Conservation (phyloP, 139 green algal genomes). For the Penium margaritaceum region DNA sequence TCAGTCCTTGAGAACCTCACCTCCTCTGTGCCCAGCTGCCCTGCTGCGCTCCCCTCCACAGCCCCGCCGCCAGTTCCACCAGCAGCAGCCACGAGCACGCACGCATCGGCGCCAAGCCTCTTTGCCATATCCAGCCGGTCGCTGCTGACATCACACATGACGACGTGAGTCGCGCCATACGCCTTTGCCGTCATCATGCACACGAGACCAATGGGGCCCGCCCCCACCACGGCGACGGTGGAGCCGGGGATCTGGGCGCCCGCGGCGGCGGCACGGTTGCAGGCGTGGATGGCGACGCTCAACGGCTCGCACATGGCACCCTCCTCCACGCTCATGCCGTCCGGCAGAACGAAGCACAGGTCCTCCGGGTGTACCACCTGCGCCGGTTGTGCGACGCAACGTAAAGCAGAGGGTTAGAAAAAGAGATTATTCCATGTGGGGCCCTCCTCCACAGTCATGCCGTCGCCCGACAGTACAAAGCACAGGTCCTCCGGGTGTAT, state of each 20-base stretch:
- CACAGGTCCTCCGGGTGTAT: slow-evolving; percentile 55
- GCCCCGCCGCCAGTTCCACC: too few relatives aligned
- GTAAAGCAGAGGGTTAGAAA: too few relatives aligned
- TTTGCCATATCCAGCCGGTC: slow-evolving; percentile 6
- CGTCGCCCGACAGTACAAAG: too few relatives aligned
- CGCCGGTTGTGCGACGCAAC: too few relatives aligned
- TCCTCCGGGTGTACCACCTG: slow-evolving; percentile 48
- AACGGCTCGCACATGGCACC: slow-evolving; percentile 63
- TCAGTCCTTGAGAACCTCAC: too few relatives aligned
- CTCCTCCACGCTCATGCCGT: slow-evolving; percentile 50
- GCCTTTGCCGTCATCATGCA: slow-evolving; percentile 49
- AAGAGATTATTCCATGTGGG: too few relatives aligned
- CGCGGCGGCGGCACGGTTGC: slow-evolving; percentile 43
- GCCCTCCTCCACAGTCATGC: too few relatives aligned
- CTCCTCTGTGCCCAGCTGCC: too few relatives aligned
- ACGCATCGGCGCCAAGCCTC: slow-evolving; percentile 17
- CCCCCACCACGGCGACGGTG: slow-evolving; percentile 55
- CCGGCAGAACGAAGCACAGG: slow-evolving; percentile 58
- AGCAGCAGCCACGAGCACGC: background rate
- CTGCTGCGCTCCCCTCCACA: too few relatives aligned
- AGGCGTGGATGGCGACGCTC: slow-evolving; percentile 56
- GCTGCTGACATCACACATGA: slow-evolving; percentile 50
- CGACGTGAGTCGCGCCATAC: slow-evolving; percentile 52
- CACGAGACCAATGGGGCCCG: slow-evolving; percentile 59
- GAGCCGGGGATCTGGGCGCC: slow-evolving; percentile 45